Conservation (phyloP, 352 stramenopile species). For the Globisporangium megalacanthum region DNA sequence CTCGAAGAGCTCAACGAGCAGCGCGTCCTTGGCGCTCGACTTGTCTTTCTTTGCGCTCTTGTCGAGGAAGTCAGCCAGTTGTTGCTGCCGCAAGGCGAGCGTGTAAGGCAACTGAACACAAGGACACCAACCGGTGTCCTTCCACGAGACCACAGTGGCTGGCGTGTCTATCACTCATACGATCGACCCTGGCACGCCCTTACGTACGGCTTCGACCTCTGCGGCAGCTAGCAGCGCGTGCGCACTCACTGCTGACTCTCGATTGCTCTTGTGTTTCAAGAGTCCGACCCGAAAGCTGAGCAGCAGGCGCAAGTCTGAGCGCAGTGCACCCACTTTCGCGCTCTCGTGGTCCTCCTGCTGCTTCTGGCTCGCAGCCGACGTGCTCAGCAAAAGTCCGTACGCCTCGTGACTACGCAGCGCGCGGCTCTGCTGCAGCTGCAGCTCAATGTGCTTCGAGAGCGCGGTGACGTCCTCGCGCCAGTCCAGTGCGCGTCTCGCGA, state of each 20-base stretch:
- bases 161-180: not conserved
- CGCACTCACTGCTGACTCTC: conserved; percentile 9
- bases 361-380: conserved; percentile 25
- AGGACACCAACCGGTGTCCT: not conserved
- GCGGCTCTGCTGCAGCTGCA: conserved; percentile 67
- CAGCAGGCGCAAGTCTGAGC: conserved; percentile 58
- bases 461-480: conserved; percentile 71
- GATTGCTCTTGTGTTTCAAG: conserved; percentile 18
- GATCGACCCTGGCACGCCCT: not conserved
- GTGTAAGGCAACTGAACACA: conserved; percentile 5
- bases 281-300: conserved; percentile 54
- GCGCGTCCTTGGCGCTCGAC: conserved; percentile 33
- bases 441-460: conserved; percentile 66
- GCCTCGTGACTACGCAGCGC: conserved; percentile 51
- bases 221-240: conserved; percentile 10
- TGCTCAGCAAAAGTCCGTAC: conserved; percentile 40
- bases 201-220: conserved; percentile 37
- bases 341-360: conserved; percentile 45
- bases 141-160: no score
- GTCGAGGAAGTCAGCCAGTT: conserved; percentile 54
- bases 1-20: conserved; percentile 61
- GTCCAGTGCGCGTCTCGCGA: conserved; percentile 49
- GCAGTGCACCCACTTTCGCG: conserved; percentile 40
- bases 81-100: conserved; percentile 20
- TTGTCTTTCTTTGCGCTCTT: conserved; percentile 64